Base-by-base conservation (phyloP, 352 stramenopile species). In the Pythium brachiatum region DNA sequence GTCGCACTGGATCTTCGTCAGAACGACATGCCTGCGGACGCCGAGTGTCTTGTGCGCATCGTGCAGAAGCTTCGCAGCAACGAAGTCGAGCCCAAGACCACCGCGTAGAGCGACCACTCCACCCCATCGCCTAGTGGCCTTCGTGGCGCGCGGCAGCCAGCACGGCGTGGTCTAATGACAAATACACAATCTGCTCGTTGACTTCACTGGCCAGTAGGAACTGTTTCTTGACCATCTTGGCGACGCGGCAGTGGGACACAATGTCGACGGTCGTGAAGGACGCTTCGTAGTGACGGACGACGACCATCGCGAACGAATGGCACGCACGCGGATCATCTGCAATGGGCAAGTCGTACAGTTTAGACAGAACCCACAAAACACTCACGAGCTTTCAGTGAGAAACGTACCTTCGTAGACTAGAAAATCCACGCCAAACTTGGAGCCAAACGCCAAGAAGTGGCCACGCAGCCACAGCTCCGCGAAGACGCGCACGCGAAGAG, bases 391-490 rank as follows among this genome's bases (percentile, higher is more conserved):
- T 34, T 34, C 29, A 34, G 29, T 34, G n/a, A 20, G 18, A 11
- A 5, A 38, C 31, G 1, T 57, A 92, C 83, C 78, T 70, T 83
- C 73, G 60, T 94, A 94, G 21, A 90, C 70, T 52, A 94, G 72
- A 52, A 88, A 91, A 46, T 94, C 83, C 4, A 80, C 81, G n/a
- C 81, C 82, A 56, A 94, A 94, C 66, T 94, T 94, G 38, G 83
- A 90, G 16, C 81, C 85, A 23, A 81, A 83, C 8, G 83, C 82
- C 34, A 94, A 79, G 46, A 80, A 69, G 46, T 88, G 88, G 11
- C 79, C 79, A 51, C 76, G 68, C 26, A 74, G 63, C 85, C 85
- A 94, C 4, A 92, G 61, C 46, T 94, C 79, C 0, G 25, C 55
- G 53, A 89, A 92, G n/a, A 92, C 75, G 25, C 60, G 72, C 23